Percentiles rank a stretch among this genome's conserved stretches.
phyloP scores from a whole-genome alignment of 192 early-diverging fungal genomes.

The Coemansia erecta region DNA sequence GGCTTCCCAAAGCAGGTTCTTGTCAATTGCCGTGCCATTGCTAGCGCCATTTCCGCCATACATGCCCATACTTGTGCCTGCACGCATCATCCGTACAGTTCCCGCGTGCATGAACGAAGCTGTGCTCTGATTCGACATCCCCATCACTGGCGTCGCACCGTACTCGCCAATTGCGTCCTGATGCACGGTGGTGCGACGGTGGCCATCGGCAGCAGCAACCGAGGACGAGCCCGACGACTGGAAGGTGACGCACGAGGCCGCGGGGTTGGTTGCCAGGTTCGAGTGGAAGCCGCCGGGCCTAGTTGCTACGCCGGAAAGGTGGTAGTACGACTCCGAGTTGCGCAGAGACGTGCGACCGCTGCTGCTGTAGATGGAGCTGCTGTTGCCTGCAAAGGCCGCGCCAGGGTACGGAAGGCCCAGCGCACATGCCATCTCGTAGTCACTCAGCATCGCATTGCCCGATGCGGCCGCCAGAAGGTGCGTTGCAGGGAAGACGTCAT shows the following conservation, averaged over 20 bases:
- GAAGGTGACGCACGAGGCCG: constrained; percentile 45
- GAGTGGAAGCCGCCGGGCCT: background rate
- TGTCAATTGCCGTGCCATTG: constrained; percentile 19
- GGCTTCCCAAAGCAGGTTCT: constrained; percentile 45
- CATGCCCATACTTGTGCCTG: constrained; percentile 29
- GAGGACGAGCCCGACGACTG: constrained; percentile 33
- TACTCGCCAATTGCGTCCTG: constrained; percentile 3
- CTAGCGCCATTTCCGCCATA: constrained; percentile 11
- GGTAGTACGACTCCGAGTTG: constrained; percentile 9
- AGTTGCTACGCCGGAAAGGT: background rate
- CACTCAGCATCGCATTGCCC: constrained; percentile 23
- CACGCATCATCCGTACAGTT: constrained; percentile 40
- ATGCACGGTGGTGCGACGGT: constrained; percentile 4
- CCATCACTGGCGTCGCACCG: background rate
- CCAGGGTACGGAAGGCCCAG: constrained; percentile 42
- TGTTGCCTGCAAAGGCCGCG: constrained; percentile 13
- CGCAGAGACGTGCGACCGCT: constrained; percentile 15
- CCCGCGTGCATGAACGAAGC: constrained; percentile 31
- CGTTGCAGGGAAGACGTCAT: constrained; percentile 1
- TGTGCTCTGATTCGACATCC: constrained; percentile 32
- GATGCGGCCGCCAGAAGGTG: background rate
- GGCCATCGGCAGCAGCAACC: constrained; percentile 8
- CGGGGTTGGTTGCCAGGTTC: constrained; percentile 9
- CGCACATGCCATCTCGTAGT: constrained; percentile 47
- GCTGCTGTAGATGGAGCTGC: constrained; percentile 19